Evolutionary conservation across 2,329 filamentous ascomycete species (phyloP).

Genomic region (Venturia carpophila): DNA sequence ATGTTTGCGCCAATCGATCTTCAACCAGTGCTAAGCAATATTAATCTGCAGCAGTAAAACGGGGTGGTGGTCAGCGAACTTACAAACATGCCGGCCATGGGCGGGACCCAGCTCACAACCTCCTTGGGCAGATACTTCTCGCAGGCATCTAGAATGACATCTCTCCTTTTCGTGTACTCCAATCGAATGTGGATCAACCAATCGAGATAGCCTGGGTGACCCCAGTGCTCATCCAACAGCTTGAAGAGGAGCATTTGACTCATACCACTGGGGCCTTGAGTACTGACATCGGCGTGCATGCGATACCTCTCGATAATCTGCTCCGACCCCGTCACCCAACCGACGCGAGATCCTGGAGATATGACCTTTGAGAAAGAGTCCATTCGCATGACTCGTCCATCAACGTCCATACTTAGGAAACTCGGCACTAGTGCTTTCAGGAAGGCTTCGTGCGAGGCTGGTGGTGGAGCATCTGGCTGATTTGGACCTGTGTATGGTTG

Average conservation of each 20-base stretch:
- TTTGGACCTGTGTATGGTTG: conserved; percentile 29
- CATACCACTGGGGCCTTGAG: conserved; percentile 78
- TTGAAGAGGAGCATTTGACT: conserved; percentile 80
- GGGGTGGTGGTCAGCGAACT: conserved; percentile 33
- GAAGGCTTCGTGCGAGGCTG: conserved; percentile 62
- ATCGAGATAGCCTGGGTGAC: conserved; percentile 77
- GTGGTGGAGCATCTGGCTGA: conserved; percentile 46
- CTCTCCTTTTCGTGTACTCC: conserved; percentile 72
- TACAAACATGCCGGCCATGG: conserved; percentile 90
- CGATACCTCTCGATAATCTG: conserved; percentile 78
- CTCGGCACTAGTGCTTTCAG: conserved; percentile 65
- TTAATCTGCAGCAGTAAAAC: conserved; percentile 14
- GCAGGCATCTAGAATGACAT: conserved; percentile 71
- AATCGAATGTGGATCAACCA: conserved; percentile 79
- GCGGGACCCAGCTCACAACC: conserved; percentile 71
- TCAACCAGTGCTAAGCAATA: conserved; percentile 57
- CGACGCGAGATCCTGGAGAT: conserved; percentile 69
- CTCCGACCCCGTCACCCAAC: conserved; percentile 83
- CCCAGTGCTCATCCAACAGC: conserved; percentile 88
- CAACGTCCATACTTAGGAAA: conserved; percentile 69
- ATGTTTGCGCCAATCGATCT: conserved; percentile 58
- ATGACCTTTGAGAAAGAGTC: conserved; percentile 93
- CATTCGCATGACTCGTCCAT: conserved; percentile 81
- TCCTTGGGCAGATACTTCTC: conserved; percentile 66
- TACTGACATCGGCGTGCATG: conserved; percentile 73